phyloP scores from a whole-genome alignment of 192 early-diverging fungal species.

The Dimargaris cristalligena region DNA sequence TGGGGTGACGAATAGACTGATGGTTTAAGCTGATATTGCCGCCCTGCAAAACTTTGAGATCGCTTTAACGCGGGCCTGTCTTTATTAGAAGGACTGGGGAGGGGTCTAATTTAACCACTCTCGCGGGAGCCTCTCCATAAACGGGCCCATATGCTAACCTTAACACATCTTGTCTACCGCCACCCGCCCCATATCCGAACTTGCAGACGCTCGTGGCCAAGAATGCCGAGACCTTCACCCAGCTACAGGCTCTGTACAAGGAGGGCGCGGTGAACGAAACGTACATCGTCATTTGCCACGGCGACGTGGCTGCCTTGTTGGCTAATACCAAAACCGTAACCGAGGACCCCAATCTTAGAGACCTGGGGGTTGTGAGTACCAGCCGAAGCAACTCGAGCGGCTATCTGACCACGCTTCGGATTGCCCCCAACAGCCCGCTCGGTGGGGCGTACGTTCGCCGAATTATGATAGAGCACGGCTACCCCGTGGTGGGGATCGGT shows the following conservation, averaged over 20 bases:
- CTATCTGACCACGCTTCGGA: not conserved
- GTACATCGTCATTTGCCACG: conserved; percentile 4
- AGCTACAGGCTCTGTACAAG: not conserved
- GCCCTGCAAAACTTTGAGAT: too few species aligned
- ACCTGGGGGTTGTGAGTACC: not conserved
- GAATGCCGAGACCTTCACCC: not conserved
- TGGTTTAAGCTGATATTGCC: too few species aligned
- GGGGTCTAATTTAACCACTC: too few species aligned
- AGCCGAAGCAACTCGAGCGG: not conserved
- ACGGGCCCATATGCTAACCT: too few species aligned
- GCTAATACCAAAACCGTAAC: not conserved
- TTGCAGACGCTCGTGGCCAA: conserved; percentile 3
- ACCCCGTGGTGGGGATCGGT: conserved; percentile 1
- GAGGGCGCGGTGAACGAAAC: not conserved
- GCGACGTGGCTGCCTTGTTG: not conserved
- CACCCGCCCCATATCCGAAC: too few species aligned
- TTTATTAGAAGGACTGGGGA: too few species aligned
- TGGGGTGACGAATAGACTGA: too few species aligned
- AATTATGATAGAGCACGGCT: not conserved
- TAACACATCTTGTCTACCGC: not conserved
- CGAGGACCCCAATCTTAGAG: not conserved
- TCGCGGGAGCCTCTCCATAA: too few species aligned
- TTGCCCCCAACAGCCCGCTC: not conserved
- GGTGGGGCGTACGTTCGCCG: not conserved
- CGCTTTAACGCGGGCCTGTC: too few species aligned